A percentile compares a stretch with the other conserved stretches of the same genome.
These are phyloP conservation scores for Rhizopus microsporus DNA, from an alignment of 371 early-diverging fungal species.

Conservation along the genomic window DNA sequence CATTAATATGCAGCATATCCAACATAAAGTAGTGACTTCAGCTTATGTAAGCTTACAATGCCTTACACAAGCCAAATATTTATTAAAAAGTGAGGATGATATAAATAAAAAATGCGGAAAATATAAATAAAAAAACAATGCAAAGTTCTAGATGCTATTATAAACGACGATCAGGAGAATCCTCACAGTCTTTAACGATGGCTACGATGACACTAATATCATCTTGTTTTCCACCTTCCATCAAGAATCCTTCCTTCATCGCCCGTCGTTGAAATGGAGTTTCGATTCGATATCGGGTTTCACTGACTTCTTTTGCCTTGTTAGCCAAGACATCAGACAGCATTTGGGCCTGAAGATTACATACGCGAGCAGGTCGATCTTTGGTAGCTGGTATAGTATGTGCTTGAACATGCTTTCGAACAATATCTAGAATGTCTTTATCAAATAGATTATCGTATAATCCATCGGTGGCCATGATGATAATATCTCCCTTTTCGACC, in stretches of 20 bases:
- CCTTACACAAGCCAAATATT: no score
- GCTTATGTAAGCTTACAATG: no score
- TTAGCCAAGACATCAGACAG: constrained; percentile 79
- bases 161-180: constrained; percentile 48
- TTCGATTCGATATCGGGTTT: constrained; percentile 70
- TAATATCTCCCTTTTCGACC: constrained; percentile 76
- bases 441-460: constrained; percentile 86
- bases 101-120: no score
- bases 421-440: constrained; percentile 62
- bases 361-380: constrained; percentile 25
- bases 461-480: constrained; percentile 80
- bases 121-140: no score
- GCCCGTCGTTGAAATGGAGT: constrained; percentile 88
- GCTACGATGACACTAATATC: constrained; percentile 84
- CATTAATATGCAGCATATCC: no score
- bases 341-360: constrained; percentile 66
- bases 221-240: constrained; percentile 82
- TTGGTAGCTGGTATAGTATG: constrained; percentile 54
- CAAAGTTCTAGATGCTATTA: not conserved
- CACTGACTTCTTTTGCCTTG: constrained; percentile 77
- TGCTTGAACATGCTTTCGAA: constrained; percentile 11
- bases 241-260: constrained; percentile 73
- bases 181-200: constrained; percentile 65
- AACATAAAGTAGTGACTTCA: no score
- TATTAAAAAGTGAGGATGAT: no score